A percentile compares a stretch with the other conserved stretches of the same genome.
Evolutionary conservation across 495 filamentous ascomycete genomes (phyloP).

Genomic region (Sporormia fimetaria): DNA sequence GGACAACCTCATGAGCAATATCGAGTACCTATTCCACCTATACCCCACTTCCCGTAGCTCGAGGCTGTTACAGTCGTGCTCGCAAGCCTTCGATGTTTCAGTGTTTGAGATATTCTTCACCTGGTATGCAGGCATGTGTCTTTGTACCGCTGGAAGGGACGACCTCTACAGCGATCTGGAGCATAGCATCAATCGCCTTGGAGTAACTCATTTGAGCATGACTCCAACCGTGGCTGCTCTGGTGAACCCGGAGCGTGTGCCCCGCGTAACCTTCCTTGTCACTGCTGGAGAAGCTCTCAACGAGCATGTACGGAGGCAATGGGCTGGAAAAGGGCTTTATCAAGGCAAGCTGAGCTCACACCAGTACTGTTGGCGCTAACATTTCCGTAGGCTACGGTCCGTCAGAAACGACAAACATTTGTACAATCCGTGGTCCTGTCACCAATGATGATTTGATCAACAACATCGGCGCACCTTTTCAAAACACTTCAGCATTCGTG

Average conservation of each 20-base stretch:
- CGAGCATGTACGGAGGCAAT: slow-evolving; percentile 49
- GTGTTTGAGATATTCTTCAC: slow-evolving; percentile 75
- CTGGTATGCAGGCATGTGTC: slow-evolving; percentile 59
- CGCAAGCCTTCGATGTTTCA: slow-evolving; percentile 63
- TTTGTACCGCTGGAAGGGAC: slow-evolving; percentile 58
- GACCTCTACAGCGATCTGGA: slow-evolving; percentile 54
- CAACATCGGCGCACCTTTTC: slow-evolving; percentile 54
- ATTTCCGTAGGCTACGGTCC: slow-evolving; percentile 49
- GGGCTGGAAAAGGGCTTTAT: slow-evolving; percentile 54
- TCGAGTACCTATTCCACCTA: slow-evolving; percentile 45
- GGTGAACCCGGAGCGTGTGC: slow-evolving; percentile 49
- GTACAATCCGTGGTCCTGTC: slow-evolving; percentile 46
- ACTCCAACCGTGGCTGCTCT: slow-evolving; percentile 67
- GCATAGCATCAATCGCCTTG: slow-evolving; percentile 42
- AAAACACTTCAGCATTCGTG: slow-evolving; percentile 62
- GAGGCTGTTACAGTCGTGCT: slow-evolving; percentile 58
- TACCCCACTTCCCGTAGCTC: slow-evolving; percentile 44
- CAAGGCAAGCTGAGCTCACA: slow-evolving; percentile 39
- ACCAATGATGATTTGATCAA: slow-evolving; percentile 37
- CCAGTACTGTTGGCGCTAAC: neutral
- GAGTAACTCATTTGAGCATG: slow-evolving; percentile 63
- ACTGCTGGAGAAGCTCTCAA: slow-evolving; percentile 63
- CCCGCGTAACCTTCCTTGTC: slow-evolving; percentile 53
- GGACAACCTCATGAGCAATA: slow-evolving; percentile 55
- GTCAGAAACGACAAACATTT: slow-evolving; percentile 64